These are phyloP conservation scores for Acacia concinna DNA, from an alignment of 331 rosid species.

Conservation along the genomic window DNA sequence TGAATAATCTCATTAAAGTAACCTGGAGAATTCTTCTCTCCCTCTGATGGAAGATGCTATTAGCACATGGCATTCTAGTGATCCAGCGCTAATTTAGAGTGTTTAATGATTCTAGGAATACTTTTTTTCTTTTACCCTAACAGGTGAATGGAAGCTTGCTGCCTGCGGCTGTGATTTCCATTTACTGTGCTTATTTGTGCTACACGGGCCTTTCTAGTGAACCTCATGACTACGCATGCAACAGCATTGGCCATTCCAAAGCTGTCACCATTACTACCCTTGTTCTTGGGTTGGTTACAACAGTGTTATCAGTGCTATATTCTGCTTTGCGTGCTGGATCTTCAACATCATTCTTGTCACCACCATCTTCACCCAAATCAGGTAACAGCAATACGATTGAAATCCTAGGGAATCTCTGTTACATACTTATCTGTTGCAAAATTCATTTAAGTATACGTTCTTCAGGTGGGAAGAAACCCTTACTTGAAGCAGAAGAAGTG, in stretches of 20 bases:
- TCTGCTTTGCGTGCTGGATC: conserved; percentile 98
- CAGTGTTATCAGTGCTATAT: conserved; percentile 85
- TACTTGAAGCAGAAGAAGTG: conserved; percentile 56
- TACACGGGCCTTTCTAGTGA: conserved; percentile 93
- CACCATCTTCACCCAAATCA: conserved; percentile 82
- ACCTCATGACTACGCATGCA: conserved; percentile 80
- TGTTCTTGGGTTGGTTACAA: conserved; percentile 87
- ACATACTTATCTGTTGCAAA: background rate
- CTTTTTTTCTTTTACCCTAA: background rate
- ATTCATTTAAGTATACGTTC: background rate
- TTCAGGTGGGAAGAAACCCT: conserved; percentile 65
- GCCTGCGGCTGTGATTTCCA: conserved; percentile 93
- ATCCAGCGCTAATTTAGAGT: background rate
- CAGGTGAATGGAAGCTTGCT: conserved; percentile 97
- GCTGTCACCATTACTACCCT: conserved; percentile 72
- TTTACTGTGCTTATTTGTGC: conserved; percentile 87
- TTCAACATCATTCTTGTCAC: conserved; percentile 83
- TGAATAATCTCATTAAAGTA: too few relatives aligned
- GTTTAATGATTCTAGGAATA: background rate
- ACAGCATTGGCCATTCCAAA: conserved; percentile 73
- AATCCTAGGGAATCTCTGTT: conserved; percentile 24
- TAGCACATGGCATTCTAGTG: too few relatives aligned
- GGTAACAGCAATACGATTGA: conserved; percentile 43
- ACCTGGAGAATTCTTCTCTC: too few relatives aligned
- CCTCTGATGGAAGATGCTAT: too few relatives aligned